Base-by-base conservation (phyloP, 2,329 filamentous ascomycete genomes). In the Neodidymelliopsis sp. region DNA sequence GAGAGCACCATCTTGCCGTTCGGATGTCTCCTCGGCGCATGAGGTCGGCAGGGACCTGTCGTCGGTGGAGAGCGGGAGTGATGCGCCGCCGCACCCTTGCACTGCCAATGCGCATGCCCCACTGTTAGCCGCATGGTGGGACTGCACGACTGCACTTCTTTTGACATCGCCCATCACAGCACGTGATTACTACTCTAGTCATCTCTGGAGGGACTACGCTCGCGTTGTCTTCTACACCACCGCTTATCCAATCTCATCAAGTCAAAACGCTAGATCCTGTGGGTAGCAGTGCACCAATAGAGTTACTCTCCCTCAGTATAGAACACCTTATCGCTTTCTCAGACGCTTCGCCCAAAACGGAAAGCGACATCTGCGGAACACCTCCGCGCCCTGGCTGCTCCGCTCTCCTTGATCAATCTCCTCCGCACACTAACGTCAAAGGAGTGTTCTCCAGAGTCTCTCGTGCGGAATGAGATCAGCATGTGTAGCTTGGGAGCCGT, bases 1-100 rank as follows among this genome's bases (percentile, higher is more conserved):
- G 90, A 95, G 64, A 95, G 84, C 72, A 94, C 78, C 77, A 80
- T 81, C 19, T 45, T 45, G 47, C 40, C 33, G 28, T 28, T 41
- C 35, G 47, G 41, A 40, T n/a, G 35, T 44, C 40, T 33, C 40
- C 40, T 43, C 47, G 47, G 47, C 47, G 47, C 47, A 50, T 50
- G 47, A 30, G 47, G 40, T 49, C 47, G 47, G 39, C 47, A 40
- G 47, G 39, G 46, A 43, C 34, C 23, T 20, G 6, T 29, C 22
- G 34, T 30, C 12, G 23, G 39, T 16, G 33, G 38, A 25, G 23
- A 6, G 38, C 38, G 33, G 45, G 42, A 27, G 45, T 42, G 46
- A 35, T 41, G 37, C 39, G n/a, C 22, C 31, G 31, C 41, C 23
- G 35, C 22, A 44, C 33, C 33, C 42, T 27, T 29, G 42, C 13